Evolutionary conservation across 495 filamentous ascomycete genomes (phyloP).

Genomic region (Aspergillus incahuasiensis): DNA sequence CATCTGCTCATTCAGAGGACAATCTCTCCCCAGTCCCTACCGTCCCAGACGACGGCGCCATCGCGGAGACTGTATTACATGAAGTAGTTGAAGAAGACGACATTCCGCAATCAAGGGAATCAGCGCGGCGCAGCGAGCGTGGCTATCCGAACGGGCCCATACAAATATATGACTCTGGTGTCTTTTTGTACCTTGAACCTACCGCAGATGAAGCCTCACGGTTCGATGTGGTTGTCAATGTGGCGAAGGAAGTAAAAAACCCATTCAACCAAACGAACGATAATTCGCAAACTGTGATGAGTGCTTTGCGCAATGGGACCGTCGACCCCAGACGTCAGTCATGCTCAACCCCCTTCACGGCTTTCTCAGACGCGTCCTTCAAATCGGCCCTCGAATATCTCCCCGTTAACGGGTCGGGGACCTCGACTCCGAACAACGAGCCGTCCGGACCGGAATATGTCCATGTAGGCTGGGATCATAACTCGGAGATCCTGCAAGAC

Average conservation of each 20-base stretch:
- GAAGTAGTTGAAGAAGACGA: slow-evolving; percentile 70
- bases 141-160: slow-evolving; percentile 92
- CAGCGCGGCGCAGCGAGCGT: slow-evolving; percentile 56
- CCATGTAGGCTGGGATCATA: slow-evolving; percentile 96
- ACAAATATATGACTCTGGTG: slow-evolving; percentile 86
- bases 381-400: slow-evolving; percentile 63
- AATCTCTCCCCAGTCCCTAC: slow-evolving; percentile 26
- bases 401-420: slow-evolving; percentile 50
- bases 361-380: slow-evolving; percentile 64
- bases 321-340: slow-evolving; percentile 36
- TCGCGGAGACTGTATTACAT: slow-evolving; percentile 28
- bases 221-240: slow-evolving; percentile 93
- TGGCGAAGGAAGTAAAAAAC: slow-evolving; percentile 89
- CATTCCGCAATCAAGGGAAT: slow-evolving; percentile 67
- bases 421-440: slow-evolving; percentile 42
- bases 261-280: slow-evolving; percentile 56
- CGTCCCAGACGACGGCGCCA: slow-evolving; percentile 22
- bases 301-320: slow-evolving; percentile 35
- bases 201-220: slow-evolving; percentile 75
- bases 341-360: slow-evolving; percentile 61
- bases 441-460: slow-evolving; percentile 77
- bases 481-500: slow-evolving; percentile 89
- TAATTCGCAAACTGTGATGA: slow-evolving; percentile 38
- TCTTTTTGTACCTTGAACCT: slow-evolving; percentile 89
- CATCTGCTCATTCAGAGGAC: slow-evolving; percentile 25